A percentile compares a stretch with the other conserved stretches of the same genome.
Conservation (phyloP, 345 rosid genomes). For the Moricandia moricandioides region DNA sequence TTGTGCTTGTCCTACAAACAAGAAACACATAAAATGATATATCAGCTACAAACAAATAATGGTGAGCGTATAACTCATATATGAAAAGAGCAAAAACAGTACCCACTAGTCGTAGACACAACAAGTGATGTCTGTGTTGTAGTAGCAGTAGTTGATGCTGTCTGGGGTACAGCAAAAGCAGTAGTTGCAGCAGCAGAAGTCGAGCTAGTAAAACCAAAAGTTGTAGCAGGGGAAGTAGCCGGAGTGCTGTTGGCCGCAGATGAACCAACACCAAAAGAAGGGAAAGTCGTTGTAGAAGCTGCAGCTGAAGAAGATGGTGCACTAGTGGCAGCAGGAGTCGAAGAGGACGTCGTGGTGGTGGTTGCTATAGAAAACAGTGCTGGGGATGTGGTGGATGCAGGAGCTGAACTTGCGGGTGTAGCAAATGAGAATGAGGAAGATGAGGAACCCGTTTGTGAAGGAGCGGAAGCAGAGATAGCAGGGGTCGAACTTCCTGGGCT, state of each 20-base stretch:
- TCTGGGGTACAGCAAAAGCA: slow-evolving; percentile 58
- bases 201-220: slow-evolving; percentile 54
- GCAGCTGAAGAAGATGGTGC: slow-evolving; percentile 45
- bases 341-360: slow-evolving; percentile 39
- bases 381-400: slow-evolving; percentile 35
- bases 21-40: slow-evolving; percentile 16
- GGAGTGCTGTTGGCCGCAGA: slow-evolving; percentile 35
- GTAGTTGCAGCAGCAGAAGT: slow-evolving; percentile 51
- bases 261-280: slow-evolving; percentile 45
- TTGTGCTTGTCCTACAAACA: slow-evolving; percentile 54
- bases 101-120: slow-evolving; percentile 79
- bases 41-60: slow-evolving; percentile 7
- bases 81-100: not conserved
- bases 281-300: slow-evolving; percentile 43
- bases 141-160: slow-evolving; percentile 45
- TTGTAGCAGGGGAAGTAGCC: slow-evolving; percentile 39
- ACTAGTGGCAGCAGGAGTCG: slow-evolving; percentile 45
- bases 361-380: slow-evolving; percentile 59
- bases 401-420: slow-evolving; percentile 38
- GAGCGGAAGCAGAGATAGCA: slow-evolving; percentile 31
- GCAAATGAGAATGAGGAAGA: slow-evolving; percentile 48
- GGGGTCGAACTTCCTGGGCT: slow-evolving; percentile 32
- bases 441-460: slow-evolving; percentile 37
- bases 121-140: slow-evolving; percentile 57
- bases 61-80: not conserved